Evolutionary conservation across 345 rosid species (phyloP), one percentile per base, ranked within the genome.

Genomic region (Isatis tinctoria): DNA sequence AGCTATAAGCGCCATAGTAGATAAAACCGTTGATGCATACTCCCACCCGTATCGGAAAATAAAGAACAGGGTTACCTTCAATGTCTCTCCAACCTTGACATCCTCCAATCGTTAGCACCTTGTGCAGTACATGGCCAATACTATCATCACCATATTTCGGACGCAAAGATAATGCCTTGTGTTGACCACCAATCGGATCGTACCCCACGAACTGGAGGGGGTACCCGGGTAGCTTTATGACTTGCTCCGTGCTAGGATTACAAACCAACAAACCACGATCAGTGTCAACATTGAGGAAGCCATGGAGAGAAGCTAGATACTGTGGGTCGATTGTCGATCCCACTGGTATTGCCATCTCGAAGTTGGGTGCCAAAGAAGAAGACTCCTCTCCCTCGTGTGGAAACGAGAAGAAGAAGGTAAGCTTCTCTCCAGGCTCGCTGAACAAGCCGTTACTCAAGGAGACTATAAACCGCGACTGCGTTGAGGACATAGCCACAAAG

Each of bases 1-100:
- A 47, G 52, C 18, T 41, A 24, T 0, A 0, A 30, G 64, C 65
- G 9, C 54, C 73, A 28, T 69, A 69, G 35, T 56, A 69, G 22
- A 56, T 37, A 41, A 41, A 13, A 11, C 73, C 73, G 26, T 69
- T 41, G 41, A 69, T 41, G 56, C 64, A 27, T 56, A 69, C 44
- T 54, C 64, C 65, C 32, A 49, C 52, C 18, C 26, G 17, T 9
- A 18, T 17, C 11, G 26, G 5, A 2, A 9, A 2, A 47, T 48
- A 18, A 48, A 26, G 53, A 48, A 48, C 26, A 48, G 5, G 53
- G 53, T 26, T 48, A 48, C 26, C 53, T 48, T 51, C 57, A 51
- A 22, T 51, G 57, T 51, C n/a, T 51, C 57, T 51, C 57, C 57
- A 22, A 22, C 24, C 53, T 20, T 48, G 53, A 48, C 13, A 9